Base-by-base conservation (phyloP, 768 basidiomycete species). In the Grammothele lineata region DNA sequence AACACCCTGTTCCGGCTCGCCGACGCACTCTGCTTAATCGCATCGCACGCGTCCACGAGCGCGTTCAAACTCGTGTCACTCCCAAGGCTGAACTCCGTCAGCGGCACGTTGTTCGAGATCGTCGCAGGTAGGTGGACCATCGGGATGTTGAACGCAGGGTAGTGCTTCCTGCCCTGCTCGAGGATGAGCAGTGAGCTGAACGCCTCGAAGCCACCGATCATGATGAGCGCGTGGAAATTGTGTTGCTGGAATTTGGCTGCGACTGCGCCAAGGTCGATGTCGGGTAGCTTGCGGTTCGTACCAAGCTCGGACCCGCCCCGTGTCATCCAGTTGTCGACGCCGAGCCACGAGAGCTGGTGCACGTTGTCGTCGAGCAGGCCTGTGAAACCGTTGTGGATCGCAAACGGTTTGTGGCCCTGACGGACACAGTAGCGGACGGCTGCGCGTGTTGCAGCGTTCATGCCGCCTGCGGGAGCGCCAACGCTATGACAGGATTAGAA, bases 21-120 rank as follows among this genome's bases (percentile, higher is more conserved):
- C 45, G 89, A 89, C 9, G 96, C 96, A 61, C 92, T 94, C 74
- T 99, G 96, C 71, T 94, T 96, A 70, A 99, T 97, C 34, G 94
- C 85, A 67, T 99, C 96, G 62, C 95, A 98, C 5, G 96, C 96
- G 51, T 94, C 91, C 43, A 98, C 93, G 24, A 99, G 74, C 3
- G 94, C 93, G 65, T 98, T 99, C 74, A 99, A 72, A 65, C 88
- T 90, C n/a, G 96, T 99, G 62, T 99, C 96, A 57, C 85, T 87
- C 37, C 96, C 96, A 50, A 99, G 69, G 64, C 91, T 94, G 68
- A 89, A 92, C 63, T 98, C 94, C 40, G 95, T 97, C 74, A 97
- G 66, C 3, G 96, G 96, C 11, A 99, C 96, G 57, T 99, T 99
- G 71, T 99, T 99, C 56, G 90, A 93, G 62, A 99, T 87, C 40